Conservation (phyloP, 805 yeast genomes). For the Candida pini region DNA sequence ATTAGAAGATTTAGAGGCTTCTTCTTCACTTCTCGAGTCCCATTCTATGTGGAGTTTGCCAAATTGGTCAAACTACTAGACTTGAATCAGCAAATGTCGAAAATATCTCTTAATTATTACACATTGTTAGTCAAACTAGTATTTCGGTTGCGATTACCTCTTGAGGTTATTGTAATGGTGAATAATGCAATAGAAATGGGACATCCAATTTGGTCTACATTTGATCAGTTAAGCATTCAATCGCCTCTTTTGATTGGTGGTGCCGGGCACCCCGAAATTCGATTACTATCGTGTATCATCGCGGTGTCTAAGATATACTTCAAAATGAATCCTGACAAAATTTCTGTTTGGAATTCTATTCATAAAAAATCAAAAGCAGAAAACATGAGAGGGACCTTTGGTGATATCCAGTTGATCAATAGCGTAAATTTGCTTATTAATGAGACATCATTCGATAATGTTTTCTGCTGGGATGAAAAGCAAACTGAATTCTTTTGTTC, state of each 20-base stretch:
- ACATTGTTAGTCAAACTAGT: conserved; percentile 38
- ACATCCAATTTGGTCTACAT: background rate
- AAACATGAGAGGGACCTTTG: conserved; percentile 2
- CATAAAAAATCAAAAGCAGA: conserved; percentile 4
- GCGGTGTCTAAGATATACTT: conserved; percentile 31
- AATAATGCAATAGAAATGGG: conserved; percentile 20
- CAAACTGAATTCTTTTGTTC: conserved; percentile 42
- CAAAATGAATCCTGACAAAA: conserved; percentile 13
- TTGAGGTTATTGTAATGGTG: conserved; percentile 38
- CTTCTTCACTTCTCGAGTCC: conserved; percentile 10
- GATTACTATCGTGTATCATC: conserved; percentile 28
- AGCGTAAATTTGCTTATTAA: conserved; percentile 14
- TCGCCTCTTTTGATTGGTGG: conserved; percentile 1
- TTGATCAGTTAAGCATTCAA: background rate
- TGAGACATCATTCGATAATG: conserved; percentile 28
- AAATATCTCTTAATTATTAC: conserved; percentile 22
- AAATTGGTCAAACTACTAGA: background rate
- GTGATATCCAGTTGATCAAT: conserved; percentile 11
- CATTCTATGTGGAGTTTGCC: conserved; percentile 7
- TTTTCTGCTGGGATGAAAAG: conserved; percentile 43
- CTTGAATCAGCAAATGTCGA: conserved; percentile 4
- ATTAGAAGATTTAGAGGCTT: conserved; percentile 8
- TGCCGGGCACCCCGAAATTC: conserved; percentile 33
- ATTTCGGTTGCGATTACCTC: conserved; percentile 41
- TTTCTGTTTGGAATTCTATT: conserved; percentile 24